Conservation (phyloP, 73 alveolate genomes). For the Paramecium pentaurelia region DNA sequence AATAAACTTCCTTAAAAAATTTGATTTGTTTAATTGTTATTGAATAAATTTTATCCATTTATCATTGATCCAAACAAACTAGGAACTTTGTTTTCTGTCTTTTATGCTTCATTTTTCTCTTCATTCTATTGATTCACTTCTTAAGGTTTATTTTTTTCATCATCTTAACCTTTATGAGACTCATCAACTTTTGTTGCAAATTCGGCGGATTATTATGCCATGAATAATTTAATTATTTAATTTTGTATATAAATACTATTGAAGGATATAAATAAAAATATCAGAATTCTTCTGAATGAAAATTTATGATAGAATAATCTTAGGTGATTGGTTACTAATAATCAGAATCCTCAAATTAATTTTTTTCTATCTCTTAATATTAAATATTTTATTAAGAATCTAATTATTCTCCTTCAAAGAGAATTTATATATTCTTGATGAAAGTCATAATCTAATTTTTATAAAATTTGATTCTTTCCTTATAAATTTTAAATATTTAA, state of each 20-base stretch:
- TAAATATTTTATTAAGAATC: too few relatives aligned
- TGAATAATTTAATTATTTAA: not conserved
- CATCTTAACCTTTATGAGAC: constrained; percentile 1
- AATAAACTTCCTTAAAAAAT: not conserved
- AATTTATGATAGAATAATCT: not conserved
- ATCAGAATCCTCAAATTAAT: not conserved
- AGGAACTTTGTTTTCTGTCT: not conserved
- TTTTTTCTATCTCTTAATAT: too few relatives aligned
- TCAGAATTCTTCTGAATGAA: not conserved
- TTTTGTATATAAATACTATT: not conserved
- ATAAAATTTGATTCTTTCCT: not conserved
- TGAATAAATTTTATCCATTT: not conserved
- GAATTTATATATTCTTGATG: not conserved
- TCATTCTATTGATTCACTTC: not conserved
- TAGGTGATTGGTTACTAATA: not conserved
- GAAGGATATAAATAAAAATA: not conserved
- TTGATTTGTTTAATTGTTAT: not conserved
- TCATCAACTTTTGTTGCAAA: not conserved
- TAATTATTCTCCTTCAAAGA: not conserved
- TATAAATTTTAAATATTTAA: not conserved
- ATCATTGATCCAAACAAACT: not conserved
- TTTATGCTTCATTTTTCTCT: not conserved
- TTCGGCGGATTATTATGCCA: constrained; percentile 27
- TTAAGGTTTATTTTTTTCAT: not conserved
- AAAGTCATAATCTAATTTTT: not conserved